Percentiles rank a stretch among this genome's conserved stretches.
Conservation (phyloP, 2,329 filamentous ascomycete species). For the Phoma sp. region DNA sequence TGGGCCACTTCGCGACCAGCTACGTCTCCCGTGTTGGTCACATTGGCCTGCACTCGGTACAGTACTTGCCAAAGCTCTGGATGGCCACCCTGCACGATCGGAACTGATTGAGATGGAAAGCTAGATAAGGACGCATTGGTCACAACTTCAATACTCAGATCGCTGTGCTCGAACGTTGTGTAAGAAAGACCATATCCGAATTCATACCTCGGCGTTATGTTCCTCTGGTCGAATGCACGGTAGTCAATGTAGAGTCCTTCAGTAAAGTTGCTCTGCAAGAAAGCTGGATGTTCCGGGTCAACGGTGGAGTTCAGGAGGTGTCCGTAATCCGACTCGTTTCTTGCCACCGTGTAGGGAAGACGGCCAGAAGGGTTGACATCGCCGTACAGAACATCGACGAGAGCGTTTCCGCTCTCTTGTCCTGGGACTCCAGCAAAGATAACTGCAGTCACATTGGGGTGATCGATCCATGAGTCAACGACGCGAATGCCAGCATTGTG, state of each 20-base stretch:
- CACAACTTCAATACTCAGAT: conserved; percentile 62
- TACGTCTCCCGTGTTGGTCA: conserved; percentile 71
- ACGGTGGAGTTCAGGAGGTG: conserved; percentile 59
- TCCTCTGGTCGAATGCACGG: conserved; percentile 70
- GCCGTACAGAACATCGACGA: conserved; percentile 80
- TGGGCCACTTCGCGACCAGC: conserved; percentile 75
- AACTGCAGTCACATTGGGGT: conserved; percentile 80
- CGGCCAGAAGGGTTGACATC: conserved; percentile 75
- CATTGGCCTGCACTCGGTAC: conserved; percentile 67
- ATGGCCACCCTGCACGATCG: conserved; percentile 40
- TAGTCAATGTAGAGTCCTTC: conserved; percentile 85
- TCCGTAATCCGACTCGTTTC: conserved; percentile 70
- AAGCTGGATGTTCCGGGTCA: conserved; percentile 58
- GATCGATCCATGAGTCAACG: conserved; percentile 73
- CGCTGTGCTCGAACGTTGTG: conserved; percentile 74
- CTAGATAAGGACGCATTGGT: conserved; percentile 47
- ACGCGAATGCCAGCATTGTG: conserved; percentile 59
- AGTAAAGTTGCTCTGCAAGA: conserved; percentile 74
- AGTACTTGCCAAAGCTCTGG: conserved; percentile 68
- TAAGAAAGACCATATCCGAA: conserved; percentile 79
- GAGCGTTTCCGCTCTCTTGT: conserved; percentile 77
- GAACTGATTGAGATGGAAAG: conserved; percentile 20
- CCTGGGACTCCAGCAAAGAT: conserved; percentile 80
- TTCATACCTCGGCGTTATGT: conserved; percentile 73
- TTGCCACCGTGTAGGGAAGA: conserved; percentile 79